These are phyloP conservation scores for Phyllosticta capitalensis DNA, from an alignment of 2,329 filamentous ascomycete genomes.

Conservation along the genomic window DNA sequence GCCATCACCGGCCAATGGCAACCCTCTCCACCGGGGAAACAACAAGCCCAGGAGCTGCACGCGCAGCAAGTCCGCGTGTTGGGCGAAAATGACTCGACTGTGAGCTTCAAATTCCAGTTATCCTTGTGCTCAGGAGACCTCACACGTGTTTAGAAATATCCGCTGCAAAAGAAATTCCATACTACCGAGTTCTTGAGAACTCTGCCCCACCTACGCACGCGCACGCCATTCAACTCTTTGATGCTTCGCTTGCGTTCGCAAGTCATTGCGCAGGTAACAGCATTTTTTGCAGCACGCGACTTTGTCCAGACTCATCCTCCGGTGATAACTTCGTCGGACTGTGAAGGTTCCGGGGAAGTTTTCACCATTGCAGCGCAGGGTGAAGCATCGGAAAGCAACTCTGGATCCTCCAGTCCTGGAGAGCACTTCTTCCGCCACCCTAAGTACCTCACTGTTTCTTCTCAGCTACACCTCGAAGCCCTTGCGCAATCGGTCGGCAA, in stretches of 20 bases:
- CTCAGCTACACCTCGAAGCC: conserved; percentile 89
- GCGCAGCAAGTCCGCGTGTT: conserved; percentile 60
- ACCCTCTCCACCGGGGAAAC: conserved; percentile 53
- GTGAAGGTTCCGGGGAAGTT: conserved; percentile 91
- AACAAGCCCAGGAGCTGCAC: conserved; percentile 72
- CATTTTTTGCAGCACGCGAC: conserved; percentile 61
- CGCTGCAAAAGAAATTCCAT: conserved; percentile 94
- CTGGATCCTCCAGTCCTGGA: conserved; percentile 14
- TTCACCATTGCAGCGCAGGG: conserved; percentile 53
- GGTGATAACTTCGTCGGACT: conserved; percentile 92
- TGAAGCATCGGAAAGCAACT: conserved; percentile 11
- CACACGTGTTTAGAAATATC: conserved; percentile 34
- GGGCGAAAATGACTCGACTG: conserved; percentile 69
- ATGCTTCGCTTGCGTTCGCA: conserved; percentile 77
- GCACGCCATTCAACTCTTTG: conserved; percentile 70
- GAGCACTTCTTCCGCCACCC: conserved; percentile 66
- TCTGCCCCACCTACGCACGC: conserved; percentile 75
- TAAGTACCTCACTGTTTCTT: conserved; percentile 95
- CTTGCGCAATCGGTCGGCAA: conserved; percentile 78
- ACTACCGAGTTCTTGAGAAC: conserved; percentile 79
- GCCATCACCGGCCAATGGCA: conserved; percentile 69
- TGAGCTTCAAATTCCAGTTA: conserved; percentile 36
- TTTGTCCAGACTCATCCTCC: conserved; percentile 85
- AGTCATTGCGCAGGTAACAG: conserved; percentile 60
- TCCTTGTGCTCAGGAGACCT: not conserved